A percentile compares a stretch with the other conserved stretches of the same genome.
Evolutionary conservation across 192 early-diverging fungal genomes (phyloP).

Genomic region (Haplosporangium gracile): DNA sequence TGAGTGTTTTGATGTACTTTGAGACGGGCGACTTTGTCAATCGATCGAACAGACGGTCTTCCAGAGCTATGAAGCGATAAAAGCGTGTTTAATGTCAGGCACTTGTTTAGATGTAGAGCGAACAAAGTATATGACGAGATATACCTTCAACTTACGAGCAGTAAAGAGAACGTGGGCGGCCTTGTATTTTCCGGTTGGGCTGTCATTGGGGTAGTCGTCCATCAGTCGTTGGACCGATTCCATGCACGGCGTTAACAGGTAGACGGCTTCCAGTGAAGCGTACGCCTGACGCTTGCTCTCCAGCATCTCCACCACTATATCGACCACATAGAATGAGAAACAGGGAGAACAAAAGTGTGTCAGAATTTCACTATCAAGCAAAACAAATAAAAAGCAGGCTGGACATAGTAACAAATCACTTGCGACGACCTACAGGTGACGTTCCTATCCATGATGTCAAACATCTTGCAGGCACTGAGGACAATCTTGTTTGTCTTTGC

Average conservation of each 20-base stretch:
- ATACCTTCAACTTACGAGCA: slow-evolving; percentile 53
- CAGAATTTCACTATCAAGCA: neutral
- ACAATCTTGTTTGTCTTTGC: slow-evolving; percentile 78
- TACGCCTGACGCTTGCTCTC: slow-evolving; percentile 71
- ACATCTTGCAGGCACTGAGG: slow-evolving; percentile 82
- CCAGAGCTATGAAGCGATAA: slow-evolving; percentile 63
- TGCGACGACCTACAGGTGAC: slow-evolving; percentile 69
- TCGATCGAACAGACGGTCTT: slow-evolving; percentile 71
- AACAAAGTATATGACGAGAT: neutral
- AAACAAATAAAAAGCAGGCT: neutral
- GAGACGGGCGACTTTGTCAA: slow-evolving; percentile 68
- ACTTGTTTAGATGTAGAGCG: neutral
- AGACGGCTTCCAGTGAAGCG: slow-evolving; percentile 71
- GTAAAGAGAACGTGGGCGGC: slow-evolving; percentile 73
- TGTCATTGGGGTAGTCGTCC: slow-evolving; percentile 66
- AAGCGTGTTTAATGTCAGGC: neutral
- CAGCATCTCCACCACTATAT: slow-evolving; percentile 72
- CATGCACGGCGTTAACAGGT: slow-evolving; percentile 70
- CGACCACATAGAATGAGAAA: neutral
- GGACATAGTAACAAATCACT: neutral
- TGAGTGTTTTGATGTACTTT: slow-evolving; percentile 72
- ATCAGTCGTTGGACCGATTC: slow-evolving; percentile 72
- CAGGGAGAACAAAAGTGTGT: neutral
- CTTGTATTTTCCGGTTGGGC: slow-evolving; percentile 67
- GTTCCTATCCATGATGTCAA: slow-evolving; percentile 73